phyloP scores from a whole-genome alignment of 73 alveolate species.

The Paramecium pentaurelia region DNA sequence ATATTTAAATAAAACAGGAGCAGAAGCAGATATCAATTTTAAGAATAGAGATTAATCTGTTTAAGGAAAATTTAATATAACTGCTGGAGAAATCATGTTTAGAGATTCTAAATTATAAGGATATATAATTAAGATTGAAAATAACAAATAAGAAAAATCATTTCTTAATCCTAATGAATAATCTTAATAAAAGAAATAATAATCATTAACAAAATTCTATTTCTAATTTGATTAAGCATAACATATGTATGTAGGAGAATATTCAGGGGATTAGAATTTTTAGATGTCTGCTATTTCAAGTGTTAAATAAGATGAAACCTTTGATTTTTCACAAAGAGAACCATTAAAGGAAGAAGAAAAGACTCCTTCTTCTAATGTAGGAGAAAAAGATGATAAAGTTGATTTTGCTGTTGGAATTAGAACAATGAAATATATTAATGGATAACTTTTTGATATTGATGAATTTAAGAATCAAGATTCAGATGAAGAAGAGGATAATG shows the following conservation, averaged over 20 bases:
- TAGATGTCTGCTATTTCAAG: slow-evolving; percentile 43
- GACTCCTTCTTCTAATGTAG: not conserved
- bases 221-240: slow-evolving; percentile 2
- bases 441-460: slow-evolving; percentile 43
- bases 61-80: not conserved
- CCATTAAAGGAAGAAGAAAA: slow-evolving; percentile 48
- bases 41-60: slow-evolving; percentile 31
- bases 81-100: not conserved
- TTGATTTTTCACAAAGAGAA: slow-evolving; percentile 53
- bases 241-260: not conserved
- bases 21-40: slow-evolving; percentile 40
- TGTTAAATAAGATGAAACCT: slow-evolving; percentile 36
- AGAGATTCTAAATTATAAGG: slow-evolving; percentile 52
- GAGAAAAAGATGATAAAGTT: slow-evolving; percentile 25
- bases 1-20: slow-evolving; percentile 43
- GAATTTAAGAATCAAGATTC: slow-evolving; percentile 53
- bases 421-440: slow-evolving; percentile 35
- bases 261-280: slow-evolving; percentile 28
- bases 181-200: not conserved
- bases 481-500: slow-evolving; percentile 53
- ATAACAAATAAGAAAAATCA: not conserved
- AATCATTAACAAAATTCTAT: slow-evolving; percentile 2
- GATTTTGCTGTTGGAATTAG: slow-evolving; percentile 53
- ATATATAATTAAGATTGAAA: slow-evolving; percentile 46
- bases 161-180: not conserved